These are phyloP conservation scores for Arxiozyma slooffiae DNA, from an alignment of 1,139 yeast species.

Conservation along the genomic window DNA sequence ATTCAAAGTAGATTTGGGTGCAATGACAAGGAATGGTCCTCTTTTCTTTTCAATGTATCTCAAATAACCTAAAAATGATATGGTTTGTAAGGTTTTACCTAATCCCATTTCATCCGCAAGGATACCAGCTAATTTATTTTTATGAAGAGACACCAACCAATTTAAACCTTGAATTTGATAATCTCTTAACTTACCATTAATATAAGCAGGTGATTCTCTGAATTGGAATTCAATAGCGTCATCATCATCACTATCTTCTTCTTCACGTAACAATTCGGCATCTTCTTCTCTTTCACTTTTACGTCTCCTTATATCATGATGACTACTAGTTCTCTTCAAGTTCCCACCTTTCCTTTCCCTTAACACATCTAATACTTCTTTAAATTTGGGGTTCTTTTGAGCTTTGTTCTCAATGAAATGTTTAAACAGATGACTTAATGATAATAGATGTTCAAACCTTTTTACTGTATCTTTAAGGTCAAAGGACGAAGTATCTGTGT, in stretches of 20 bases:
- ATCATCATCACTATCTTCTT: slow-evolving; percentile 32
- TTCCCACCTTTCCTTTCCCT: slow-evolving; percentile 33
- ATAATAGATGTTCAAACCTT: slow-evolving; percentile 71
- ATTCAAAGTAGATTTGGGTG: slow-evolving; percentile 88
- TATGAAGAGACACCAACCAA: slow-evolving; percentile 76
- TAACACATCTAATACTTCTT: slow-evolving; percentile 44
- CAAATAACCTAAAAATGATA: slow-evolving; percentile 78
- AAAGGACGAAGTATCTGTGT: slow-evolving; percentile 33
- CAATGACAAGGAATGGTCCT: slow-evolving; percentile 87
- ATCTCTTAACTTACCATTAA: slow-evolving; percentile 63
- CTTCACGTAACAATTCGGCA: slow-evolving; percentile 65
- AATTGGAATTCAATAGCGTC: slow-evolving; percentile 11
- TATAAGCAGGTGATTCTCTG: slow-evolving; percentile 55
- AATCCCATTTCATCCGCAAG: slow-evolving; percentile 97
- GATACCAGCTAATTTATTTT: slow-evolving; percentile 76
- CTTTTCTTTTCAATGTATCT: slow-evolving; percentile 63
- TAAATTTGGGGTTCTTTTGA: slow-evolving; percentile 60
- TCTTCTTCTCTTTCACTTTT: slow-evolving; percentile 88
- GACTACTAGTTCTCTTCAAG: slow-evolving; percentile 15
- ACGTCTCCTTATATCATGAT: slow-evolving; percentile 34
- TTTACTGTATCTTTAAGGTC: slow-evolving; percentile 64
- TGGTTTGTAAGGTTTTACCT: slow-evolving; percentile 89
- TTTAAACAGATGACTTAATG: slow-evolving; percentile 75
- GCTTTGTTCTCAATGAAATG: slow-evolving; percentile 81
- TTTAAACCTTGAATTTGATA: slow-evolving; percentile 84